Conservation (phyloP, 148 eudicot species). For the Silene conica region DNA sequence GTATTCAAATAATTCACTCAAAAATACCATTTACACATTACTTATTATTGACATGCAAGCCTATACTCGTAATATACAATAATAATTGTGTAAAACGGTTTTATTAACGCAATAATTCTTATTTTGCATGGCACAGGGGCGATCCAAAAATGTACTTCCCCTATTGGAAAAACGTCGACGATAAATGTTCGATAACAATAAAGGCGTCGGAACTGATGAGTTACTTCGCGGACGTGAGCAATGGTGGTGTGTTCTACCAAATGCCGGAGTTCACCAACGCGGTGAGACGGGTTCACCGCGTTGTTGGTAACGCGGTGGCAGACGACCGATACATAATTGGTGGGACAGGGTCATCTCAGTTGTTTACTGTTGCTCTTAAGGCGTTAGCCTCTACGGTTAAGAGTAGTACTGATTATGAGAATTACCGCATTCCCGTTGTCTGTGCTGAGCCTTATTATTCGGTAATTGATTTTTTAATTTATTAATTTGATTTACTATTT, state of each 20-base stretch:
- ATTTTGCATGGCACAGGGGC: conserved; percentile 37
- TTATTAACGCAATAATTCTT: too few species aligned
- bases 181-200: conserved; percentile 40
- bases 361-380: conserved; percentile 46
- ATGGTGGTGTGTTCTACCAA: conserved; percentile 53
- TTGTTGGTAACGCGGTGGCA: conserved; percentile 47
- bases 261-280: conserved; percentile 55
- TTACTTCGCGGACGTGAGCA: conserved; percentile 44
- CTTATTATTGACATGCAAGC: too few species aligned
- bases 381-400: conserved; percentile 35
- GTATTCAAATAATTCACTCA: too few species aligned
- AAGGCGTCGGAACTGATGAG: conserved; percentile 46
- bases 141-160: conserved; percentile 57
- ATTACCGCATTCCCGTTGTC: conserved; percentile 40
- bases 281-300: conserved; percentile 38
- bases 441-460: conserved; percentile 68
- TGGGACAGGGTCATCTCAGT: conserved; percentile 74
- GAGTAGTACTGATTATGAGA: not conserved
- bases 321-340: conserved; percentile 44
- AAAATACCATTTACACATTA: too few species aligned
- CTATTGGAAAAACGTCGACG: conserved; percentile 47
- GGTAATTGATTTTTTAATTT: conserved; percentile 28
- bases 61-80: too few species aligned
- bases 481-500: too few species aligned
- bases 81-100: too few species aligned